Percentiles rank a stretch among this genome's conserved stretches.
Conservation (phyloP, 225 moss, liverwort and hornwort genomes). For the Polytrichum commune region DNA sequence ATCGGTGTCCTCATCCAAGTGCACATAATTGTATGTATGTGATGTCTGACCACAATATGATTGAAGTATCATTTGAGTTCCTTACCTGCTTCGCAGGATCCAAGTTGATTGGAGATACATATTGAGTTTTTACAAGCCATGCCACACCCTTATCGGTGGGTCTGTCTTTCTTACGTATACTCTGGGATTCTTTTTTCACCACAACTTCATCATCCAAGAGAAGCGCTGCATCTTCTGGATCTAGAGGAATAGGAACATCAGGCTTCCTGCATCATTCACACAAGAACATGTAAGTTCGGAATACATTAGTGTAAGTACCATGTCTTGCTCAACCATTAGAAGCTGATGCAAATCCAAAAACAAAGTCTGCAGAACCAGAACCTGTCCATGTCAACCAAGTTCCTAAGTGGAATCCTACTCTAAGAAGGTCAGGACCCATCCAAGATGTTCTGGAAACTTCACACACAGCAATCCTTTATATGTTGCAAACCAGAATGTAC, state of each 20-base stretch:
- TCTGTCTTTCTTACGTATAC: conserved; percentile 94
- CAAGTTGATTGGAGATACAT: conserved; percentile 94
- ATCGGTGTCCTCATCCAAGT: too few relatives aligned
- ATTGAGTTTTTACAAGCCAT: conserved; percentile 99
- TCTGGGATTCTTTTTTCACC: conserved; percentile 65
- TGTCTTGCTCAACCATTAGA: too few relatives aligned
- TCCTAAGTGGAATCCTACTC: too few relatives aligned
- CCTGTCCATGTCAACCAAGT: too few relatives aligned
- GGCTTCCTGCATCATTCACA: conserved; percentile 60
- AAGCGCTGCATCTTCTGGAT: conserved; percentile 80
- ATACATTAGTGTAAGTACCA: too few relatives aligned
- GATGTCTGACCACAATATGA: not conserved
- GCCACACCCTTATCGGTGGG: conserved; percentile 99
- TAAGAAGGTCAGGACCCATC: too few relatives aligned
- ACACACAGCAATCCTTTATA: too few relatives aligned
- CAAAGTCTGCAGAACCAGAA: too few relatives aligned
- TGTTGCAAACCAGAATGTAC: too few relatives aligned
- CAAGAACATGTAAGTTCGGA: too few relatives aligned
- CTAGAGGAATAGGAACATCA: conserved; percentile 58
- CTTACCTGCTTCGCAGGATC: conserved; percentile 98
- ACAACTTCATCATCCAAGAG: conserved; percentile 85
- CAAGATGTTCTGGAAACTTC: too few relatives aligned
- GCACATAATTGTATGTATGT: not conserved
- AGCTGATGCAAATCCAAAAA: too few relatives aligned
- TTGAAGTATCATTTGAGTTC: not conserved